Base-by-base conservation (phyloP, 345 rosid genomes). In the Pugionium dolabratum region DNA sequence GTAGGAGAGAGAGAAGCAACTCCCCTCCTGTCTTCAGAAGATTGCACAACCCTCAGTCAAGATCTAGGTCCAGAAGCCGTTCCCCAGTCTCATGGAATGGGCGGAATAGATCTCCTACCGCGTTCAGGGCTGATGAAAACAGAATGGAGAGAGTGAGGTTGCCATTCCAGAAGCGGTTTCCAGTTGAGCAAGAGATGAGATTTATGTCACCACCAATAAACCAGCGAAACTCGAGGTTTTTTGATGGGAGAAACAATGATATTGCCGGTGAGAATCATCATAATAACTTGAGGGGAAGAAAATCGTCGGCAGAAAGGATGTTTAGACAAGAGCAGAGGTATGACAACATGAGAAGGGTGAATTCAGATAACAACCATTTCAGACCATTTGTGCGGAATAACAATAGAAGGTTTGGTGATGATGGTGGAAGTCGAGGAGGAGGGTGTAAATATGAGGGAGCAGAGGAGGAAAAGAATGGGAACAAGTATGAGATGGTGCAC, bases 61-160 rank as follows among this genome's bases (percentile, higher is more conserved):
- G 54, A 54, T 81, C 88, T 8, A 83, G 85, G 54, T 84, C 86
- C 30, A 79, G 86, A 67, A 79, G 85, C 33, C 84, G 81, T 6
- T 79, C 88, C 1, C 91, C 91, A 7, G 46, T 56, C 37, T 59
- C 83, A 28, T 76, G 86, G 72, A 64, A 61, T 18, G 58, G 76
- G 9, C 73, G 80, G 9, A 84, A 80, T 51, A 79, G 85, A 68
- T 82, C 86, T 27, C 86, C 86, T 2, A 78, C 80, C 0, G 43
- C 53, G 53, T 45, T 60, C 29, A 26, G 43, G 26, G 53, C 2
- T 0, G 33, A 45, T 1, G 54, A 60, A 3, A 60, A 2, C 9
- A 45, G 37, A 53, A 60, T 60, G 65, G 65, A 60, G 65, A 60
- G 54, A 25, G 53, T 60, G 42, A 60, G 65, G 42, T 33, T 60